Conservation (phyloP, 1,284 basidiomycete species). For the Meira miltonrushii region DNA sequence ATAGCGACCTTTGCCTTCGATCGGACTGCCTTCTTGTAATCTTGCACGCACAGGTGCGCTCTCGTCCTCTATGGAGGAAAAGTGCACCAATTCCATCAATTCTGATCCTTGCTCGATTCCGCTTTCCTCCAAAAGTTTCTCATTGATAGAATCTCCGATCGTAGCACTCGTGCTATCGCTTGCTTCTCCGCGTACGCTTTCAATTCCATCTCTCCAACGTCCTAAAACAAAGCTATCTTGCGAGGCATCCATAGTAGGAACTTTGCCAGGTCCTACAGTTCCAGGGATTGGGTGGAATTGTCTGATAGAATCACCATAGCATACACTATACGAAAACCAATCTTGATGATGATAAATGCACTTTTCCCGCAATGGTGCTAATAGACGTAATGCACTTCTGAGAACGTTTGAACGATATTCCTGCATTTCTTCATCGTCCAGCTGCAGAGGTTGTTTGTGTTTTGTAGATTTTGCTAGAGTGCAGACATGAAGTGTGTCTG, state of each 20-base stretch:
- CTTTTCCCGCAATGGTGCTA: slow-evolving; percentile 32
- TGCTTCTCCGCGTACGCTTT: neutral
- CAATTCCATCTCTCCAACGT: slow-evolving; percentile 10
- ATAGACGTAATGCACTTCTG: slow-evolving; percentile 12
- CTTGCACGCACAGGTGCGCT: neutral
- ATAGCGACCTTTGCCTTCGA: slow-evolving; percentile 20
- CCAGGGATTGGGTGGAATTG: slow-evolving; percentile 32
- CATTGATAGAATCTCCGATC: neutral
- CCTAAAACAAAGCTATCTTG: slow-evolving; percentile 20
- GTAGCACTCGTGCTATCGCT: neutral
- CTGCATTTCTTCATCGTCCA: neutral
- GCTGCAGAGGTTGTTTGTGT: neutral
- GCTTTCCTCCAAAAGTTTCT: neutral
- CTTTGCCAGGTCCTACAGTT: neutral
- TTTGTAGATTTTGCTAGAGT: neutral
- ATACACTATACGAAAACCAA: slow-evolving; percentile 48
- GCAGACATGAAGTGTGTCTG: slow-evolving; percentile 2
- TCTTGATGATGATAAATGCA: slow-evolving; percentile 42
- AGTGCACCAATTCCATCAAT: slow-evolving; percentile 39
- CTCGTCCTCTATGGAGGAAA: slow-evolving; percentile 9
- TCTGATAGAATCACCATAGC: slow-evolving; percentile 32
- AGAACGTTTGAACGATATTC: slow-evolving; percentile 5
- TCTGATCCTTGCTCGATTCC: slow-evolving; percentile 23
- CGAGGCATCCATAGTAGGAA: slow-evolving; percentile 11
- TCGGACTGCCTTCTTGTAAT: neutral